phyloP scores from a whole-genome alignment of 805 yeast species.

The Kodamaea sagamina region DNA sequence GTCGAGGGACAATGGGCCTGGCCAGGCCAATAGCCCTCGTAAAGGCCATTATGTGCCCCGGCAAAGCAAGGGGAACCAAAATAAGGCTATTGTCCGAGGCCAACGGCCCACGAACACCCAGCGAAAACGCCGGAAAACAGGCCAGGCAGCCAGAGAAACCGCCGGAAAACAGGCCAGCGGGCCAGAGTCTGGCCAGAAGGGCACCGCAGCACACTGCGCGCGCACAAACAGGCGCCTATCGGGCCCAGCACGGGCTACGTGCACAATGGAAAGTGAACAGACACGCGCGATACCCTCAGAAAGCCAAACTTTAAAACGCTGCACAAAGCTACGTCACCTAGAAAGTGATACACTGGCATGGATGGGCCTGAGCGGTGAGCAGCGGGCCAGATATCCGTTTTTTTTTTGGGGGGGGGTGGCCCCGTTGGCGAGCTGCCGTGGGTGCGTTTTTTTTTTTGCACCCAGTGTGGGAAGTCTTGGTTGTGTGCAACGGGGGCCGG shows the following conservation, averaged over 20 bases:
- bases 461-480: no score
- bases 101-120: no score
- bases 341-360: constrained; percentile 4
- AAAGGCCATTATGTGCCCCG: constrained; percentile 1
- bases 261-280: constrained; percentile 1
- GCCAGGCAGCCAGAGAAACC: no score
- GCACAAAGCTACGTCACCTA: constrained; percentile 4
- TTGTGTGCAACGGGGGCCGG: background rate
- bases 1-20: constrained; percentile 5
- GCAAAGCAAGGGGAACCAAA: background rate
- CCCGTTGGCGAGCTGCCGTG: no score
- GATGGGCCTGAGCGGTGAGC: no score
- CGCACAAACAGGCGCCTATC: background rate
- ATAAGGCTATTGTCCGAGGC: no score
- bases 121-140: no score
- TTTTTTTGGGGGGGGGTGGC: background rate
- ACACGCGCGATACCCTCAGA: constrained; percentile 4
- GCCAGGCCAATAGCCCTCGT: background rate
- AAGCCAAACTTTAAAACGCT: background rate
- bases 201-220: no score
- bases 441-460: no score
- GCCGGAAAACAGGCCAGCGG: no score
- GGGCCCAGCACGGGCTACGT: background rate
- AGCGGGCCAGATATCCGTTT: background rate
- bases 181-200: no score